Evolutionary conservation across 371 early-diverging fungal species (phyloP), one percentile per base, ranked within the genome.

Genomic region (Mortierella sp.): DNA sequence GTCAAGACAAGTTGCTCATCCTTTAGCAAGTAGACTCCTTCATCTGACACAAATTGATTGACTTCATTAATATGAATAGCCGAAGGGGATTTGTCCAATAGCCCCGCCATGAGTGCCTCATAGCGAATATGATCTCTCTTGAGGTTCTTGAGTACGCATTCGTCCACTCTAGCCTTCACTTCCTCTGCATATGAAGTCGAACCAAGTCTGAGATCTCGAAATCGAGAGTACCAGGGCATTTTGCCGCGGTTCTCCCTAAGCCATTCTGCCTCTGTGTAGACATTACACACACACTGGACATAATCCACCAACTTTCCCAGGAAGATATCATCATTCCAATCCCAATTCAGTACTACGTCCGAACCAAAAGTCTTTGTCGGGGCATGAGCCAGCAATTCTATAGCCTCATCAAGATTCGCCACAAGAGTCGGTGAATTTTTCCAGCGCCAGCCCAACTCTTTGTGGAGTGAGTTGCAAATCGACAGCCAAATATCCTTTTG

Each of bases 361-460:
- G 23, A 13, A 10, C 81, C 81, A 47, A 55, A 70, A 1, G 58
- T 68, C 43, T 61, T 45, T 28, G 60, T 64, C n/a, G 67, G 64
- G 0, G 75, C 72, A 1, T 49, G 22, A 0, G 67, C 47, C n/a
- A 80, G 66, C 6, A 42, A 12, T 0, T 68, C 62, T 32, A 80
- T 32, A 22, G 22, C 31, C 40, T 68, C 71, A 3, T 75, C 51
- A 23, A 71, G n/a, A 19, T 68, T 64, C 22, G n/a, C 29, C 26
- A 75, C 72, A 19, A 80, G 62, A 7, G 74, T 75, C 4, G 81
- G 81, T 1, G 81, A 80, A 1, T 53, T 32, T 61, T 75, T 74
- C 81, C 81, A 80, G 17, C 81, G 71, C 75, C 75, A 71, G 19
- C 81, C 81, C 26, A 80, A 29, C 1, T 56, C 56, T 2, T 28